These are phyloP conservation scores for Aspergillus biplanus DNA, from an alignment of 495 filamentous ascomycete genomes.

Conservation along the genomic window DNA sequence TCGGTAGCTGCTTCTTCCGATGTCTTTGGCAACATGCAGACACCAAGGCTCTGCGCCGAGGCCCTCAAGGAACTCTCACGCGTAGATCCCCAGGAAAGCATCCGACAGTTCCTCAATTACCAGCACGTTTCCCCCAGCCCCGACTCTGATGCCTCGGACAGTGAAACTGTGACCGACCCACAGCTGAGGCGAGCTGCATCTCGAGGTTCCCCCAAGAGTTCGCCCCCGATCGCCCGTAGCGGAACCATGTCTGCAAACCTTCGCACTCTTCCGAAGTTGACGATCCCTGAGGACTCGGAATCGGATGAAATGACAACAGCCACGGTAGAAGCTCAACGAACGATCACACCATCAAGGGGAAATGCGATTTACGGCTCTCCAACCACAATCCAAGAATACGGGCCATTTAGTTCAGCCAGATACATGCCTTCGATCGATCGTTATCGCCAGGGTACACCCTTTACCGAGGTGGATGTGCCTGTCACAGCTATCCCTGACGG, in stretches of 20 bases:
- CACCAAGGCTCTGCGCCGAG: conserved; percentile 69
- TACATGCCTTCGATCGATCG: conserved; percentile 1
- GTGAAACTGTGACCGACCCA: background rate
- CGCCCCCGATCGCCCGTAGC: conserved; percentile 44
- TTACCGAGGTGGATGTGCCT: conserved; percentile 89
- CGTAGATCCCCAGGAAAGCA: conserved; percentile 83
- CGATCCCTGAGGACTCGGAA: conserved; percentile 49
- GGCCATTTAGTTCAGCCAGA: conserved; percentile 12
- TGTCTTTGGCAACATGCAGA: conserved; percentile 61
- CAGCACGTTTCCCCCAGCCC: conserved; percentile 55
- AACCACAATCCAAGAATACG: conserved; percentile 17
- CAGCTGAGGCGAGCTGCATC: background rate
- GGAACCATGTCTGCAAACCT: conserved; percentile 37
- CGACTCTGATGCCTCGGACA: background rate
- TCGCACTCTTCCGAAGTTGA: conserved; percentile 58
- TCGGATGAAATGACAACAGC: conserved; percentile 25
- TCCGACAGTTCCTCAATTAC: conserved; percentile 79
- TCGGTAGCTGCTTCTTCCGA: conserved; percentile 88
- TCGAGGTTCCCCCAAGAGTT: conserved; percentile 18
- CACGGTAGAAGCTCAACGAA: conserved; percentile 20
- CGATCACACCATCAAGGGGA: conserved; percentile 23
- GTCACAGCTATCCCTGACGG: conserved; percentile 72
- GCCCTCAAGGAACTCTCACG: conserved; percentile 64
- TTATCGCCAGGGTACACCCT: conserved; percentile 80
- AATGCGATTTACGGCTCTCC: background rate